Percentiles rank a stretch among this genome's conserved stretches.
Evolutionary conservation across 352 stramenopile genomes (phyloP).

Genomic region (Globisporangium ultimum): DNA sequence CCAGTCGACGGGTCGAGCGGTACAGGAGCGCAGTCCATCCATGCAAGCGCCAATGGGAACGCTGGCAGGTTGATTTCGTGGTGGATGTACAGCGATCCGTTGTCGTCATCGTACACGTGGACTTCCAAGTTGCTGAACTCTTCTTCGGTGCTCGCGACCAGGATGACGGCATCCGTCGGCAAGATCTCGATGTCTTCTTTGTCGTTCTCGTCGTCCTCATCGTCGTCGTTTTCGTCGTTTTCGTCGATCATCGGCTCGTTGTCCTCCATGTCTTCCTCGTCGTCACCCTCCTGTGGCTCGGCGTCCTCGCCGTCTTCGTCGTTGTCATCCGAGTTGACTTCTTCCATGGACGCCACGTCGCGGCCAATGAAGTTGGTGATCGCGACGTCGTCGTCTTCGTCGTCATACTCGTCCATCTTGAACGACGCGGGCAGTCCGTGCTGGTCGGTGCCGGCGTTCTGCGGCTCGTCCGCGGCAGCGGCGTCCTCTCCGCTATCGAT

Average conservation of each 20-base stretch:
- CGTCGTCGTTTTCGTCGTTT: constrained; percentile 44
- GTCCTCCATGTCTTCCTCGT: constrained; percentile 47
- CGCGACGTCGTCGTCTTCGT: constrained; percentile 78
- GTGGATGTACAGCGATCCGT: constrained; percentile 98
- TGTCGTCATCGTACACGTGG: constrained; percentile 97
- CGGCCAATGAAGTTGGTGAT: constrained; percentile 76
- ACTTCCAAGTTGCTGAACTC: constrained; percentile 99
- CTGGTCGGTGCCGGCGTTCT: constrained; percentile 25
- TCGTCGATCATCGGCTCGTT: constrained; percentile 24
- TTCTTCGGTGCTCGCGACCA: constrained; percentile 97
- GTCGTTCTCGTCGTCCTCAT: constrained; percentile 72
- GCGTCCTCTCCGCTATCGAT: neutral
- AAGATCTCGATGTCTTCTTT: constrained; percentile 94
- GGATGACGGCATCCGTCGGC: constrained; percentile 92
- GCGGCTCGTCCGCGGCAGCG: constrained; percentile 8
- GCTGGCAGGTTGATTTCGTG: constrained; percentile 99
- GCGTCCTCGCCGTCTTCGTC: constrained; percentile 39
- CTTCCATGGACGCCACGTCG: constrained; percentile 22
- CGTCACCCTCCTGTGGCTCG: constrained; percentile 25
- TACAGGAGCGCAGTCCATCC: constrained; percentile 91
- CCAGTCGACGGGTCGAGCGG: constrained; percentile 54
- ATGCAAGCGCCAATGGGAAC: constrained; percentile 97
- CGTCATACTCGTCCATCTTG: constrained; percentile 89
- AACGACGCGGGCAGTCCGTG: constrained; percentile 63
- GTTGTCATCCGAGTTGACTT: constrained; percentile 26